Percentiles rank a stretch among this genome's conserved stretches.
phyloP scores from a whole-genome alignment of 257 asterid species.

The Solanum commersonii region DNA sequence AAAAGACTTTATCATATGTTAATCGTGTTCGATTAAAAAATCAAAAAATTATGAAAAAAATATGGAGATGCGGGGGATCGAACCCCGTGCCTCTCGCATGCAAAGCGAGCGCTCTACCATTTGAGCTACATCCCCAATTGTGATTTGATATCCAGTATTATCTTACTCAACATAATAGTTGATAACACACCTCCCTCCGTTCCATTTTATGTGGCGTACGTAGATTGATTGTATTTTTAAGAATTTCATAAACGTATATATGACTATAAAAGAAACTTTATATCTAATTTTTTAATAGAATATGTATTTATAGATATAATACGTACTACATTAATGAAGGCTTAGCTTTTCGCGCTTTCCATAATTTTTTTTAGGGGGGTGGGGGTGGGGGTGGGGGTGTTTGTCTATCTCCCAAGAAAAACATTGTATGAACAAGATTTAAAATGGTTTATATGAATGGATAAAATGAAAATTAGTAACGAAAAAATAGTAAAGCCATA shows the following conservation, averaged over 20 bases:
- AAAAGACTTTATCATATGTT: no score
- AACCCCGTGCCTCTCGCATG: constrained; percentile 99
- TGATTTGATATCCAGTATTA: no score
- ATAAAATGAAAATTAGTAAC: not conserved
- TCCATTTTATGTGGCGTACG: no score
- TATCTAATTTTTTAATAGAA: not conserved
- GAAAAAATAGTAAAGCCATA: not conserved
- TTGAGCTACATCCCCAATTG: constrained; percentile 82
- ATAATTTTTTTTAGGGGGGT: no score
- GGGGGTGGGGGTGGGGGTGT: no score
- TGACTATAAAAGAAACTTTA: not conserved
- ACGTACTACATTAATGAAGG: not conserved
- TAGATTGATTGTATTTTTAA: not conserved
- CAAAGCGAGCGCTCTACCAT: constrained; percentile 99
- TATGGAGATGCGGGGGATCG: constrained; percentile 75
- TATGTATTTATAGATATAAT: not conserved
- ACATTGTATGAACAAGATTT: not conserved
- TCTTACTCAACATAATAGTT: no score
- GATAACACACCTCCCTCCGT: no score
- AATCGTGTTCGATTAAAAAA: no score
- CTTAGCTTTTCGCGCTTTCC: not conserved
- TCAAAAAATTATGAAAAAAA: no score
- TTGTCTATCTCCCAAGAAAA: not conserved
- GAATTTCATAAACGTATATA: not conserved
- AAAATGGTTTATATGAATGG: not conserved